Evolutionary conservation across 768 basidiomycete species (phyloP).

Genomic region (Leccinum disarticulatum): DNA sequence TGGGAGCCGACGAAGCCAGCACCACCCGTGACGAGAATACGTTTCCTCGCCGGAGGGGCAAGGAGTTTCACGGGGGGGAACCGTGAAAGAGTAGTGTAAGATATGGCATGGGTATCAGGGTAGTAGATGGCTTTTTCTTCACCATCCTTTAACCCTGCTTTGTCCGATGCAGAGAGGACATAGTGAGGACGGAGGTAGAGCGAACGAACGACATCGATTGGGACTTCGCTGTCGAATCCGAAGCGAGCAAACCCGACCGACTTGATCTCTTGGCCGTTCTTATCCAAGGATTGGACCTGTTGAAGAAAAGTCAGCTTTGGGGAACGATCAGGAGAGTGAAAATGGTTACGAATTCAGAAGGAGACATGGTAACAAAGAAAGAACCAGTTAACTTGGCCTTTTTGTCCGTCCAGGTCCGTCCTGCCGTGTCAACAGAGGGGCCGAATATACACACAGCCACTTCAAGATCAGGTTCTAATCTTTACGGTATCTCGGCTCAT

Average conservation of each 20-base stretch:
- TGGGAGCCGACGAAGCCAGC: constrained; percentile 99
- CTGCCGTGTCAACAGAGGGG: not conserved
- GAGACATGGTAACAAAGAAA: constrained; percentile 13
- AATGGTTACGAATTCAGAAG: constrained; percentile 20
- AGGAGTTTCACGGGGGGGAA: constrained; percentile 94
- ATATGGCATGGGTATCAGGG: constrained; percentile 76
- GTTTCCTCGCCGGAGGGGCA: constrained; percentile 73
- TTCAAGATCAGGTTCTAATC: not conserved
- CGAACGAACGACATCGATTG: constrained; percentile 78
- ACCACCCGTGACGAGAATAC: constrained; percentile 93
- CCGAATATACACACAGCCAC: constrained; percentile 13
- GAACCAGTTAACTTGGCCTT: not conserved
- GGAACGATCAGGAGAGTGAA: not conserved
- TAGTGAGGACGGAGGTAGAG: constrained; percentile 87
- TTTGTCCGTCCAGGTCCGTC: not conserved
- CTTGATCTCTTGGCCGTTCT: constrained; percentile 71
- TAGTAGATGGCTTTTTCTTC: constrained; percentile 66
- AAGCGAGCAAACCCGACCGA: constrained; percentile 84
- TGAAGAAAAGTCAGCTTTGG: constrained; percentile 8
- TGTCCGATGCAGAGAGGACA: constrained; percentile 44
- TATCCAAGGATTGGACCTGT: constrained; percentile 68
- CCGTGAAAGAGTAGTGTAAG: constrained; percentile 87
- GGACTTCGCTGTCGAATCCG: constrained; percentile 85
- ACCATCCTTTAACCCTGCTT: constrained; percentile 38
- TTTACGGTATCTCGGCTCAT: not conserved